Base-by-base conservation (phyloP, 495 filamentous ascomycete genomes). In the Aspergillus kassunensis region DNA sequence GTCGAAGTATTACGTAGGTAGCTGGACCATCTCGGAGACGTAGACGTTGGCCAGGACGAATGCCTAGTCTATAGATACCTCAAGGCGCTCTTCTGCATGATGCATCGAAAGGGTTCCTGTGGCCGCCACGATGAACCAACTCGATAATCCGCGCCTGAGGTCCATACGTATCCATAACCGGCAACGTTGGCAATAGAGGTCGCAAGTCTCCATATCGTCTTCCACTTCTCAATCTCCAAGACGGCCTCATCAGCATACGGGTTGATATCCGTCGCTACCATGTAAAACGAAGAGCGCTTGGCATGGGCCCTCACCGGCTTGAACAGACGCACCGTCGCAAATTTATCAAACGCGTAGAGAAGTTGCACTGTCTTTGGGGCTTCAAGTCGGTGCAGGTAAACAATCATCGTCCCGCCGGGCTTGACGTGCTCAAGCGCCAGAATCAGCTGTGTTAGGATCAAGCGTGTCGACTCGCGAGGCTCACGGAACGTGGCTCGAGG, bases 241-340 rank as follows among this genome's bases (percentile, higher is more conserved):
- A 53, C 16, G 0, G 76, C 80, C 6, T 63, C 62, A 11, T 55
- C 15, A 44, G 49, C 37, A 13, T 61, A 35, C 3, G 63, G 63
- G 19, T 67, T 59, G 13, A 85, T 64, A 18, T 76, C 57, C 16
- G 60, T 74, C 0, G 79, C 79, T 29, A 85, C 53, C 56, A 84
- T 53, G 55, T 84, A 84, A 57, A 82, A 84, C 0, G 78, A 81
- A 12, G 73, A 76, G 4, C 73, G 59, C 7, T 57, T 74, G 10
- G 54, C 60, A 49, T 83, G 78, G 2, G 36, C 48, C 11, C 13
- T 65, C 13, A 3, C 54, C 0, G 73, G 77, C 53, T 85, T 85
- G 56, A 75, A 79, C 0, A 80, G 48, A 39, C 59, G 21, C 1
- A 85, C 55, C 1, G 61, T 31, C 5, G 78, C 55, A 53, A 84